Evolutionary conservation across 345 rosid genomes (phyloP).

Genomic region (Dovyalis caffra): DNA sequence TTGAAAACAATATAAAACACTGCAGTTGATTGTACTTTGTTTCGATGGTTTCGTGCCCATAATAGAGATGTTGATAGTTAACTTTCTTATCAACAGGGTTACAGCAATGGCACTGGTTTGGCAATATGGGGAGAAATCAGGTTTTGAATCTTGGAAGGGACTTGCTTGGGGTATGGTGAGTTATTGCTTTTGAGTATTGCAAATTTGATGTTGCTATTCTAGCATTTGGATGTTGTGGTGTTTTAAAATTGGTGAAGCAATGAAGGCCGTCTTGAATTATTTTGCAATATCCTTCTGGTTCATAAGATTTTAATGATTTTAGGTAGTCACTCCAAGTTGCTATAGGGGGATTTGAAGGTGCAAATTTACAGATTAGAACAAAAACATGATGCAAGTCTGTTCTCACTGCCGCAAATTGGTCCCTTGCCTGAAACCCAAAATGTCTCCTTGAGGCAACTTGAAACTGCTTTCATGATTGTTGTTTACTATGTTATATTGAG

Average conservation of each 20-base stretch:
- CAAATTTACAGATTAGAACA: neutral
- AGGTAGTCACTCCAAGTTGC: neutral
- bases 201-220: neutral
- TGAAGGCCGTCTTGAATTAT: neutral
- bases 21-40: neutral
- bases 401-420: neutral
- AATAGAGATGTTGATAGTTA: neutral
- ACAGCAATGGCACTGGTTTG: conserved; percentile 93
- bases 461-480: neutral
- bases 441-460: neutral
- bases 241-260: neutral
- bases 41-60: neutral
- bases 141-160: conserved; percentile 91
- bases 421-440: neutral
- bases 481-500: neutral
- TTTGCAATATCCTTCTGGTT: neutral
- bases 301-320: neutral
- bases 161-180: conserved; percentile 98
- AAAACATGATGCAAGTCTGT: neutral
- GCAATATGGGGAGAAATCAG: conserved; percentile 89
- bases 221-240: neutral
- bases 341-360: conserved; percentile 3
- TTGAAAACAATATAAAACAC: neutral
- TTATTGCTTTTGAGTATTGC: conserved; percentile 7
- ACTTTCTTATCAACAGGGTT: conserved; percentile 48